Evolutionary conservation across 495 filamentous ascomycete species (phyloP).

Genomic region (Penicillium riverlandense): DNA sequence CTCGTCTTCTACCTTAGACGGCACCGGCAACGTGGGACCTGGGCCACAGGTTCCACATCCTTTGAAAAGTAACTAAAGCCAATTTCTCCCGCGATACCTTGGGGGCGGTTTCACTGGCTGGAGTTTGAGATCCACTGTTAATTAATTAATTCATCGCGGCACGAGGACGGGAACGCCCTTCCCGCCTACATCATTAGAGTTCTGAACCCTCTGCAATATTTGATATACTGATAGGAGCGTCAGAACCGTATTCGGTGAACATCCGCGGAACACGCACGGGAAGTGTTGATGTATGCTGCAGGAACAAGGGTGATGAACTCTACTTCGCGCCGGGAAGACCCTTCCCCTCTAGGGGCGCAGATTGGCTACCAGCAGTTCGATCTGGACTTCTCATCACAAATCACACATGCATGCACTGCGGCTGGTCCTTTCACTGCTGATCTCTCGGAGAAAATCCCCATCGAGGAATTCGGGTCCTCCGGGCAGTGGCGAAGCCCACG

Average conservation of each 20-base stretch:
- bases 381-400: not conserved
- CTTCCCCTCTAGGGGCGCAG: not conserved
- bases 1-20: not conserved
- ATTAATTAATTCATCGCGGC: not conserved
- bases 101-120: too few species aligned
- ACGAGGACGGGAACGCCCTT: constrained; percentile 6
- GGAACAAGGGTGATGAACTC: constrained; percentile 1
- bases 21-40: constrained; percentile 4
- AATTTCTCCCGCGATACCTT: not conserved
- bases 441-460: constrained; percentile 5
- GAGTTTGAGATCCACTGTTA: not conserved
- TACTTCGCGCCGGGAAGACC: not conserved
- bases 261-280: not conserved
- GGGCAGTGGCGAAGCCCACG: not conserved
- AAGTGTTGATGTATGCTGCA: constrained; percentile 1
- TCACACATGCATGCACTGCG: not conserved
- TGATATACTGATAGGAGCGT: not conserved
- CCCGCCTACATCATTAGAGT: not conserved
- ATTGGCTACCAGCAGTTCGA: not conserved
- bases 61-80: not conserved
- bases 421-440: not conserved
- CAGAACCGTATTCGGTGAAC: not conserved
- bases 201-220: not conserved
- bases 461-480: not conserved
- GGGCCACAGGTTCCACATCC: too few species aligned